Base-by-base conservation (phyloP, 768 basidiomycete species). In the Tylopilus felleus region DNA sequence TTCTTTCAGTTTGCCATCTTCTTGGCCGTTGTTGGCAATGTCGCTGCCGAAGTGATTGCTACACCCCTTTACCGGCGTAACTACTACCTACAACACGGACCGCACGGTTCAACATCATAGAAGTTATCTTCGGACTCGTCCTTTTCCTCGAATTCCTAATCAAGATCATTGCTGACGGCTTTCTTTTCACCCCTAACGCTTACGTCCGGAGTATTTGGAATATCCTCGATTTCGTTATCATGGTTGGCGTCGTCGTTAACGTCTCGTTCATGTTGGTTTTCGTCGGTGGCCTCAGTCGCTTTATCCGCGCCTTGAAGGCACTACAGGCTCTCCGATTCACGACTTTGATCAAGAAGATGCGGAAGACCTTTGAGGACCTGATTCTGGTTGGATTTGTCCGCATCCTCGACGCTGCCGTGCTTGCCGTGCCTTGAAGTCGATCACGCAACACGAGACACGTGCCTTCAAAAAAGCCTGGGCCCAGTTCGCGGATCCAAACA, bases 401-500 rank as follows among this genome's bases (percentile, higher is more conserved):
- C 61, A 94, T 98, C 57, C 57, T 97, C 50, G 93, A 96, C 59
- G 96, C 96, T 2, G 92, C 88, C 4, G 71, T 96, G 45, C 82
- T 98, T 16, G 92, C 95, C 48, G 81, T 94, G 42, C 79, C 17
- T 21, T 62, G 44, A 89, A 82, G 57, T 83, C 85, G 0, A 85
- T 98, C 48, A 89, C 86, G 19, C 80, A 96, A 47, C 89, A 93
- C 59, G 88, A 97, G 66, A 96, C 98, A 84, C 85, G 96, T 31
- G 76, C 84, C 1, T 98, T 93, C 80, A 98, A 98, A 76, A 91
- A 93, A 65, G 80, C 90, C 3, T 98, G 96, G 96, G 86, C 88
- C 3, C 81, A 86, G 65, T 91, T 86, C 65, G 86, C 94, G 22
- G 83, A 87, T 53, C 77, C 82, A 9, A 82, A 86, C 51, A 93